Evolutionary conservation across 2,329 filamentous ascomycete genomes (phyloP).

Genomic region (Phialocephala subalpina): DNA sequence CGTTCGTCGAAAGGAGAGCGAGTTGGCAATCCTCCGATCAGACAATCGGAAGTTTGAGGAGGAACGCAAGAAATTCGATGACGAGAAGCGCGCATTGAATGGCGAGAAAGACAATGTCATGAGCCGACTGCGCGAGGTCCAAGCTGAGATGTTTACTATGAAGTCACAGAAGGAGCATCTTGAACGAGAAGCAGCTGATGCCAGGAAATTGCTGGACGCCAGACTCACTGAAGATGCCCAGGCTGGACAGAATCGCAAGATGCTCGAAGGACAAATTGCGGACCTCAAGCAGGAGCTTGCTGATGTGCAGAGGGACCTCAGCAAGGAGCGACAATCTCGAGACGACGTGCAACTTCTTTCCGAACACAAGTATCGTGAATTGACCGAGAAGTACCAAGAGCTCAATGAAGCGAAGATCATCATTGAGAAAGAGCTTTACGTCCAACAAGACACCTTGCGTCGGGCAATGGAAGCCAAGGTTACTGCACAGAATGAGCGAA

Average conservation of each 20-base stretch:
- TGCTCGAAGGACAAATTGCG: slow-evolving; percentile 87
- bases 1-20: slow-evolving; percentile 92
- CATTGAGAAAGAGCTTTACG: slow-evolving; percentile 97
- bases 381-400: slow-evolving; percentile 85
- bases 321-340: slow-evolving; percentile 88
- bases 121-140: slow-evolving; percentile 79
- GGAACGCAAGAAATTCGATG: slow-evolving; percentile 80
- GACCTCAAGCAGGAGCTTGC: slow-evolving; percentile 88
- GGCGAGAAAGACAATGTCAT: slow-evolving; percentile 83
- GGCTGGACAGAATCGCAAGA: slow-evolving; percentile 79
- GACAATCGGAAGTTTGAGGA: slow-evolving; percentile 86
- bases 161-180: slow-evolving; percentile 84
- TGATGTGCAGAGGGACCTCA: slow-evolving; percentile 86
- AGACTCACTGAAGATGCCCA: slow-evolving; percentile 91
- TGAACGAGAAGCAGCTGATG: slow-evolving; percentile 87
- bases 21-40: slow-evolving; percentile 82
- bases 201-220: slow-evolving; percentile 84
- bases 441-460: slow-evolving; percentile 89
- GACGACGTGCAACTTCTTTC: slow-evolving; percentile 92
- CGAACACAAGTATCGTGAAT: slow-evolving; percentile 83
- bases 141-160: slow-evolving; percentile 88
- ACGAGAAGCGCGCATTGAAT: slow-evolving; percentile 75
- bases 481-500: slow-evolving; percentile 84
- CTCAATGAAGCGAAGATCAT: slow-evolving; percentile 95
- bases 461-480: slow-evolving; percentile 83